Conservation (phyloP, 192 early-diverging fungal genomes). For the Rhizoclosmatium sp. region DNA sequence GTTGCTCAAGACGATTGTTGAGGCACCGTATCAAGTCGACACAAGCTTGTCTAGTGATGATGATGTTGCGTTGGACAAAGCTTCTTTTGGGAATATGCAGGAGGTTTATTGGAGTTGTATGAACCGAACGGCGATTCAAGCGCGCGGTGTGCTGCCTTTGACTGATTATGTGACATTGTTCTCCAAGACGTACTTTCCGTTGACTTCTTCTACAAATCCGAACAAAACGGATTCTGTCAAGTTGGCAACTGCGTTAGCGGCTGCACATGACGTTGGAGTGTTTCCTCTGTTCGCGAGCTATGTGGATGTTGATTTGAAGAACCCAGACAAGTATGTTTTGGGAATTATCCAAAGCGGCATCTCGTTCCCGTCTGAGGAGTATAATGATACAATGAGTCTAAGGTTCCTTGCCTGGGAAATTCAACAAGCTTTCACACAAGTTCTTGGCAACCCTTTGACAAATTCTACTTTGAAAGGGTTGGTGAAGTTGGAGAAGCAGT, state of each 20-base stretch:
- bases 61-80: neutral
- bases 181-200: neutral
- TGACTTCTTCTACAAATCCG: neutral
- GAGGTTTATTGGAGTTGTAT: neutral
- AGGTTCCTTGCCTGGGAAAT: neutral
- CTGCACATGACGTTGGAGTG: constrained; percentile 3
- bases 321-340: neutral
- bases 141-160: neutral
- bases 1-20: neutral
- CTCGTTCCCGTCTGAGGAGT: neutral
- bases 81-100: neutral
- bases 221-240: neutral
- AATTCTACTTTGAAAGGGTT: neutral
- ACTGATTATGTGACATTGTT: neutral
- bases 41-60: neutral
- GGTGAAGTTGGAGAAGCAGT: neutral
- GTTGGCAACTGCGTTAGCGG: neutral
- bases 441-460: neutral
- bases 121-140: neutral
- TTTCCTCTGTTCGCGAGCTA: neutral
- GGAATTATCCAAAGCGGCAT: neutral
- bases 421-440: neutral
- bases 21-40: neutral
- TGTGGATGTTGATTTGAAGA: neutral
- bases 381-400: neutral